Conservation (phyloP, 768 basidiomycete genomes). For the Paxillus involutus region DNA sequence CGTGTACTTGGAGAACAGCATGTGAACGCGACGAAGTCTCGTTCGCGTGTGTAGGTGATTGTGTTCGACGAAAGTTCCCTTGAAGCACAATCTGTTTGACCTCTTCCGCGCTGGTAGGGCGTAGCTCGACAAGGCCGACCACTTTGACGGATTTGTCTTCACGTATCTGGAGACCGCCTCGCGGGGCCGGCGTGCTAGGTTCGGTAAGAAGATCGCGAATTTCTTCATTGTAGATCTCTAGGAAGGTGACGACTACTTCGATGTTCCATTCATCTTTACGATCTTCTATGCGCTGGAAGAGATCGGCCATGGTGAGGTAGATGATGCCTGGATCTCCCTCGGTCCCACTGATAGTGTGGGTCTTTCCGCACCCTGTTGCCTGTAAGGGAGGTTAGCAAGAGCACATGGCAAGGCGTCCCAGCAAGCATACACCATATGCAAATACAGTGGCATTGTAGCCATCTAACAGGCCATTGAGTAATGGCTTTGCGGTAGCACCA, state of each 20-base stretch:
- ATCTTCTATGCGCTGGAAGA: conserved; percentile 91
- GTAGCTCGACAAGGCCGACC: conserved; percentile 77
- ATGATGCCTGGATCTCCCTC: conserved; percentile 89
- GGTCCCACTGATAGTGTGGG: conserved; percentile 96
- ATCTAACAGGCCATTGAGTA: conserved; percentile 83
- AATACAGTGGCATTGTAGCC: conserved; percentile 98
- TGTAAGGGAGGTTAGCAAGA: conserved; percentile 33
- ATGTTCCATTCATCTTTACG: conserved; percentile 81
- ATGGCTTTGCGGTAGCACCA: conserved; percentile 78
- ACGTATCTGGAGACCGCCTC: conserved; percentile 89
- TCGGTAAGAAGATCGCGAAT: conserved; percentile 94
- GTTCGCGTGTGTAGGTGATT: conserved; percentile 95
- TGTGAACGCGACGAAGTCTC: conserved; percentile 97
- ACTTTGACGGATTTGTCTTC: conserved; percentile 95
- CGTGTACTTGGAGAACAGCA: conserved; percentile 94
- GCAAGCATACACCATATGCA: conserved; percentile 86
- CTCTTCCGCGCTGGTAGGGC: conserved; percentile 82
- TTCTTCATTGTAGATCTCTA: conserved; percentile 99
- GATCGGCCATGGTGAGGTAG: conserved; percentile 95
- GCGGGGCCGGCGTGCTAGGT: conserved; percentile 53
- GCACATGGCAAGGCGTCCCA: background rate
- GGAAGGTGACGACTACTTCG: conserved; percentile 90
- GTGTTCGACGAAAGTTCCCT: conserved; percentile 86
- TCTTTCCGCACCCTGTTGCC: conserved; percentile 99
- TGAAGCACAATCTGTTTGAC: conserved; percentile 91